A percentile compares a stretch with the other conserved stretches of the same genome.
Evolutionary conservation across 768 basidiomycete genomes (phyloP).

Genomic region (Termitomyces sp.): DNA sequence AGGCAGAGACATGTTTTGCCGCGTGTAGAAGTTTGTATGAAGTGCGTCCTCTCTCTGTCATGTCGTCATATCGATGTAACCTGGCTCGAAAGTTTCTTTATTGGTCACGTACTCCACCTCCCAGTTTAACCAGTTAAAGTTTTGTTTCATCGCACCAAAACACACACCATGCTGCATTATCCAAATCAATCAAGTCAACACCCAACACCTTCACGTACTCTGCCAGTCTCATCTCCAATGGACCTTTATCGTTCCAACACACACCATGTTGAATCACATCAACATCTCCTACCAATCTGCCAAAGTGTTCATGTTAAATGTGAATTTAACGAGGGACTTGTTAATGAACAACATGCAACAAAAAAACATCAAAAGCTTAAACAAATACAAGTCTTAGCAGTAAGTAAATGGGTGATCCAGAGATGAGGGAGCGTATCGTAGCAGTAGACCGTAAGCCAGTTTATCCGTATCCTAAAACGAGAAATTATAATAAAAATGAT

Average conservation of each 20-base stretch:
- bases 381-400: constrained; percentile 6
- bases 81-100: not conserved
- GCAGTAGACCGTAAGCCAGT: not conserved
- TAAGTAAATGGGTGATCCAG: constrained; percentile 3
- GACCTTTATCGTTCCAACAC: no score
- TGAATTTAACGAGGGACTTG: not conserved
- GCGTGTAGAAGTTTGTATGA: not conserved
- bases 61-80: not conserved
- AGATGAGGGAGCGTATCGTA: constrained; percentile 5
- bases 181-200: not conserved
- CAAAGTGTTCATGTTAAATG: not conserved
- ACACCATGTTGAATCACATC: no score
- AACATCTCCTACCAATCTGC: no score
- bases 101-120: no score
- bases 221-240: no score
- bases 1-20: no score
- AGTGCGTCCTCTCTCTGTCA: not conserved
- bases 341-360: not conserved
- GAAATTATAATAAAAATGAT: not conserved
- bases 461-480: constrained; percentile 1
- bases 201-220: no score
- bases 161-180: not conserved
- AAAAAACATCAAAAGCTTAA: not conserved
- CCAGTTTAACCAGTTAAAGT: no score
- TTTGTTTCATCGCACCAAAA: not conserved